Conservation (phyloP, 31 red algal genomes). For the Endocladia muricata region DNA sequence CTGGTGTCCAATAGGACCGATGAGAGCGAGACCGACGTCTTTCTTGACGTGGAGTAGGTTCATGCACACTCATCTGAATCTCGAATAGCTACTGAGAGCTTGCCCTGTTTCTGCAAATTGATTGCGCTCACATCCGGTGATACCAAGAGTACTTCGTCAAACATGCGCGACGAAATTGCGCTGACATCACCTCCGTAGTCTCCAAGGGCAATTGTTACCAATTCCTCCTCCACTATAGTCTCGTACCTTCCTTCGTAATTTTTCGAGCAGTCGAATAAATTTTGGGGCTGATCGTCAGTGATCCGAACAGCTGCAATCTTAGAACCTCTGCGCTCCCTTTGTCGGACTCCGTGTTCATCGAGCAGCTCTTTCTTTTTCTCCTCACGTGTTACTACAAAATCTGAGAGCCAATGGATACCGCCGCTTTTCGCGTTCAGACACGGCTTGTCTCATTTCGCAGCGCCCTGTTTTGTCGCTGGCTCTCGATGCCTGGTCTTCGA, state of each 20-base stretch:
- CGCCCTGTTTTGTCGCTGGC: not conserved
- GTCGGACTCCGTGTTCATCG: not conserved
- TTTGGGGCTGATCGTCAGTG: not conserved
- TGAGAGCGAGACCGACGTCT: not conserved
- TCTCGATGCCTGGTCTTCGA: not conserved
- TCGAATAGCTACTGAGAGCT: not conserved
- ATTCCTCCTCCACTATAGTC: not conserved
- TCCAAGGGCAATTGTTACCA: not conserved
- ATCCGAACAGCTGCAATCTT: not conserved
- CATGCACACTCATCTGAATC: not conserved
- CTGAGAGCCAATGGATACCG: not conserved
- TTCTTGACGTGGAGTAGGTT: not conserved
- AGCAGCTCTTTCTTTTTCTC: not conserved
- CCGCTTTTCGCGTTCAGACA: constrained; percentile 16
- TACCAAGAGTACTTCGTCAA: not conserved
- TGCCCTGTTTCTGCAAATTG: not conserved
- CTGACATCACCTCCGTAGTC: not conserved
- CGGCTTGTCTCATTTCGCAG: not conserved
- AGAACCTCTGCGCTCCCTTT: not conserved
- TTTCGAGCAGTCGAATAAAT: not conserved
- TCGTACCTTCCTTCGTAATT: not conserved
- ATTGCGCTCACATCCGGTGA: not conserved
- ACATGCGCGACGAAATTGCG: not conserved
- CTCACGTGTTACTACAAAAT: not conserved
- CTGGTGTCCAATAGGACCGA: not conserved